A percentile compares a stretch with the other conserved stretches of the same genome.
Conservation (phyloP, 2,329 filamentous ascomycete species). For the Orbilia ellipsospora region DNA sequence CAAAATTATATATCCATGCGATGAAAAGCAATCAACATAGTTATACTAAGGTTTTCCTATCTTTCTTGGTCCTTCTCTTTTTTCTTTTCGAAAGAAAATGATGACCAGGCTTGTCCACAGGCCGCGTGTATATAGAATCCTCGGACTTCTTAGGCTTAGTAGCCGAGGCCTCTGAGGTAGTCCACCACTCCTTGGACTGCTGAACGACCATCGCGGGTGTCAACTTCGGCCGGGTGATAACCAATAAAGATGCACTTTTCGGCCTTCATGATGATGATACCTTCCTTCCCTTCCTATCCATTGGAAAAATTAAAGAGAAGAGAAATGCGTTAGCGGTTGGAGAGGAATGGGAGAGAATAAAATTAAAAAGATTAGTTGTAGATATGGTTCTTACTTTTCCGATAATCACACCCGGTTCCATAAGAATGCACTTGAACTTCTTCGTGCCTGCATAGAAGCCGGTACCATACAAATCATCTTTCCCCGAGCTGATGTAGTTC, state of each 20-base stretch:
- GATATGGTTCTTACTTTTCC: conserved; percentile 67
- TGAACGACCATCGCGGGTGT: conserved; percentile 79
- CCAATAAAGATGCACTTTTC: conserved; percentile 87
- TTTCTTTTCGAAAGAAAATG: no score
- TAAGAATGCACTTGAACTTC: conserved; percentile 62
- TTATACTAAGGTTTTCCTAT: no score
- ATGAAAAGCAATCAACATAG: no score
- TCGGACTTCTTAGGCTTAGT: conserved; percentile 71
- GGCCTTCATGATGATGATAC: conserved; percentile 85
- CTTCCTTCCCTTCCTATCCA: conserved; percentile 68
- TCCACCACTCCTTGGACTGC: conserved; percentile 82
- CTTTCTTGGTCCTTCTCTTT: no score
- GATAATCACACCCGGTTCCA: conserved; percentile 65
- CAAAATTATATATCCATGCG: conserved; percentile 16
- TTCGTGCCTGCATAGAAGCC: neutral
- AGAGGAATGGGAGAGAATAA: no score
- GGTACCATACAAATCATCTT: conserved; percentile 56
- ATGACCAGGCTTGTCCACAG: no score
- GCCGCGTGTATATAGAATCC: neutral
- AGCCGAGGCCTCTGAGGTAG: conserved; percentile 82
- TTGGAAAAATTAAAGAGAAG: no score
- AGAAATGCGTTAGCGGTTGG: no score
- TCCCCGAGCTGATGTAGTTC: neutral
- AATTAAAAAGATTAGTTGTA: no score
- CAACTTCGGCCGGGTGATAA: conserved; percentile 80